phyloP scores from a whole-genome alignment of 345 rosid species.

The Kernera saxatilis region DNA sequence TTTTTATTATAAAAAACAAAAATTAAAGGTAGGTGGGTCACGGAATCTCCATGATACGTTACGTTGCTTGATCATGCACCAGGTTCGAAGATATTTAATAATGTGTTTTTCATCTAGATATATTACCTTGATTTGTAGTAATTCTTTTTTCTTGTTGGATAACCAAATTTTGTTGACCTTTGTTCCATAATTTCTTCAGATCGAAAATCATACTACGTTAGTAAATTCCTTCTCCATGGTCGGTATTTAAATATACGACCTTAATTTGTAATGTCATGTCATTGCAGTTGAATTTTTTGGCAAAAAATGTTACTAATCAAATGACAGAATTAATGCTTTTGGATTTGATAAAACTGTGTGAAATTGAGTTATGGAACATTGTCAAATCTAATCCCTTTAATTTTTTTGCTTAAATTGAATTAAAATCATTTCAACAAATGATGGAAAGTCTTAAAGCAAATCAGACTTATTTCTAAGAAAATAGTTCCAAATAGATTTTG shows the following conservation, averaged over 20 bases:
- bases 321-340: no score
- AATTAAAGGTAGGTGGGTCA: constrained; percentile 27
- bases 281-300: background rate
- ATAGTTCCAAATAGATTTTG: background rate
- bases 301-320: no score
- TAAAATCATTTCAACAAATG: background rate
- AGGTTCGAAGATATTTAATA: constrained; percentile 13
- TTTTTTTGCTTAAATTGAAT: no score
- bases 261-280: background rate
- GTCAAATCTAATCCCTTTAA: background rate
- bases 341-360: no score
- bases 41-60: constrained; percentile 34
- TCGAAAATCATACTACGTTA: background rate
- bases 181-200: background rate
- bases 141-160: background rate
- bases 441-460: background rate
- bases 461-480: background rate
- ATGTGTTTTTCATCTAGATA: background rate
- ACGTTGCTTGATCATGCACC: constrained; percentile 23
- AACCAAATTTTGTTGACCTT: background rate
- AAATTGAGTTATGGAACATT: no score
- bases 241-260: background rate
- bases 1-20: background rate
- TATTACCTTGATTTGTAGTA: background rate
- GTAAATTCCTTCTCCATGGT: no score